Base-by-base conservation (phyloP, 2,329 filamentous ascomycete genomes). In the Penicillium sp. region DNA sequence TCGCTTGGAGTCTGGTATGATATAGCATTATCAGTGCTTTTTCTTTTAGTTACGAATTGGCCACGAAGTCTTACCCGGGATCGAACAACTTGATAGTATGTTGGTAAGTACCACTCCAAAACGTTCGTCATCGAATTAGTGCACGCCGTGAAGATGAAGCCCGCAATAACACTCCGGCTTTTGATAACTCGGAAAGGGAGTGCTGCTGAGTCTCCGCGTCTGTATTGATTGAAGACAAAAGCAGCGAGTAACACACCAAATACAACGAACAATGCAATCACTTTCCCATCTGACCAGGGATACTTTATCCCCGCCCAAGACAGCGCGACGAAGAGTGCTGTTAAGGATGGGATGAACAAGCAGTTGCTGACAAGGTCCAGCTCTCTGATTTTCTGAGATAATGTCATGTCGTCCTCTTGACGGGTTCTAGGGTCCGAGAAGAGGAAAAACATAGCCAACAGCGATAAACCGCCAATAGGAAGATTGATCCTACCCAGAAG, bases 1-100 rank as follows among this genome's bases (percentile, higher is more conserved):
- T 65, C 61, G 41, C 60, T 61, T 35, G 67, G 60, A 4, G 54
- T 64, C 48, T 68, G 36, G 31, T 10, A 33, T 25, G 19, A 19
- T 4, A 42, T 42, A 31, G 17, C 2, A 51, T 48, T 52, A 33
- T 57, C 27, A 62, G 50, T 53, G 31, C 0, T 7, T 10, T 53
- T 50, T 33, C 39, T 61, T 25, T 54, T 59, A n/a, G 43, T 60
- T 19, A 45, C 6, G 6, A 61, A 63, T 36, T 51, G 10, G 21
- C 12, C 15, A 42, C 7, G 21, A 35, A 15, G 33, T 42, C 55
- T 57, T 49, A 73, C 67, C 8, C 53, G 25, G 2, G 54, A 60
- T 53, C 55, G 66, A 48, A 71, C 64, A 9, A 67, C 62, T 64
- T 76, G 74, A 49, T 69, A 76, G 56, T 74, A 76, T 1, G 70